These are phyloP conservation scores for Backusella morwellensis DNA, from an alignment of 192 early-diverging fungal genomes.

Conservation along the genomic window DNA sequence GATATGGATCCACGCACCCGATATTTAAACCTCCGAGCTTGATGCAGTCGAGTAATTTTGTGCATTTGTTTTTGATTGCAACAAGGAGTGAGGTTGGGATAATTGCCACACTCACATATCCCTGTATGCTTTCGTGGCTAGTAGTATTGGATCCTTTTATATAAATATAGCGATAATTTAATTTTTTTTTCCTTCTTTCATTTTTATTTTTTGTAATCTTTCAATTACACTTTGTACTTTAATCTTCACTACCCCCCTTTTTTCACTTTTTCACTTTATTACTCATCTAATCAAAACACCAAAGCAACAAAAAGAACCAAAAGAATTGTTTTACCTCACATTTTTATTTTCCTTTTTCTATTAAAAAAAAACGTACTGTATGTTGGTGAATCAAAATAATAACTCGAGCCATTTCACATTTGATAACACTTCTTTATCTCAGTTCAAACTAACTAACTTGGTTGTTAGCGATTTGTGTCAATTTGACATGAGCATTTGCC, in stretches of 20 bases:
- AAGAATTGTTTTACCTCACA: neutral
- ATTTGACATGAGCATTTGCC: neutral
- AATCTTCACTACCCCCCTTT: neutral
- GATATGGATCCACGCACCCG: neutral
- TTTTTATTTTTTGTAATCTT: neutral
- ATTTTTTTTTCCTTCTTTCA: neutral
- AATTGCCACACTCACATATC: conserved; percentile 5
- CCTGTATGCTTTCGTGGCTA: neutral
- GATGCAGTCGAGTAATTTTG: neutral
- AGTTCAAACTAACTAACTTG: neutral
- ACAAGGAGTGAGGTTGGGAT: conserved; percentile 3
- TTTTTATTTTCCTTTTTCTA: neutral
- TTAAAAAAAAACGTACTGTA: neutral
- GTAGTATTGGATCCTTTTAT: neutral
- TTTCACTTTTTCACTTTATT: neutral
- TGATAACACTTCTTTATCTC: conserved; percentile 3
- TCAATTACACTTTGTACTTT: neutral
- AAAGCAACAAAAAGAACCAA: neutral
- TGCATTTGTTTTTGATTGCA: neutral
- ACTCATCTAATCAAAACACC: neutral
- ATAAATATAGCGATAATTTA: neutral
- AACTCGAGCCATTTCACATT: conserved; percentile 3
- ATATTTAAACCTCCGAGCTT: neutral
- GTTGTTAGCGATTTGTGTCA: conserved; percentile 4
- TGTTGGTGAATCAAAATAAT: conserved; percentile 6